Evolutionary conservation across 163 green algal genomes (phyloP), one percentile per base, ranked within the genome.

Genomic region (Chloromonas sp.): DNA sequence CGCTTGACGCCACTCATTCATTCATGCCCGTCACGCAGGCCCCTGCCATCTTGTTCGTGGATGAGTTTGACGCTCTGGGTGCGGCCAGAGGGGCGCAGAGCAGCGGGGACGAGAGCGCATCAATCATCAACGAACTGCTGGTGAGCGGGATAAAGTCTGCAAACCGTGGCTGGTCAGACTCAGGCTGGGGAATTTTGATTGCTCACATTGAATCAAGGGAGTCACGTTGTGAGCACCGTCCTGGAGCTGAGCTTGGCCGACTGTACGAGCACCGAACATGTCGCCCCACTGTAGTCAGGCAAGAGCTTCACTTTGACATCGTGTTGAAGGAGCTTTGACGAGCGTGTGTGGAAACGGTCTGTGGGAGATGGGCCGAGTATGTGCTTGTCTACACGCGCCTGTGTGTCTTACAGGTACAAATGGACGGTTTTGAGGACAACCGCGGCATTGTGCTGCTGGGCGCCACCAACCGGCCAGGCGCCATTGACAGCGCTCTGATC

Each of bases 371-470:
- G 36, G 36, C 36, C 36, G 36, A 36, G 36, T 36, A 36, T 36
- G 36, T 36, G 36, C 36, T 36, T 36, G 36, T 36, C 36, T 36
- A 36, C 36, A 36, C 36, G 36, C 36, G 36, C 36, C 36, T 36
- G 36, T 36, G 36, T 36, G 36, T 36, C 36, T 36, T 14, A 2
- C 84, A 89, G 85, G 85, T 96, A 82, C 96, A 99, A 93, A 98
- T 99, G 96, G 97, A 99, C 87, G 97, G 97, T 13, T 99, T 99
- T 91, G 95, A 99, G 90, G 96, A 98, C 92, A 99, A 99, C 93
- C 94, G 93, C 8, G 97, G 96, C 11, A 93, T 99, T 57, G 95
- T 99, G 60, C 94, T 99, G 11, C 94, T 99, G 84, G 97, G 96
- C 0, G 97, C 97, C 60, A 99, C 97, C 85, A 99, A 99, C 94